Base-by-base conservation (phyloP, 2,329 filamentous ascomycete species). In the Colletotrichum aenigma region DNA sequence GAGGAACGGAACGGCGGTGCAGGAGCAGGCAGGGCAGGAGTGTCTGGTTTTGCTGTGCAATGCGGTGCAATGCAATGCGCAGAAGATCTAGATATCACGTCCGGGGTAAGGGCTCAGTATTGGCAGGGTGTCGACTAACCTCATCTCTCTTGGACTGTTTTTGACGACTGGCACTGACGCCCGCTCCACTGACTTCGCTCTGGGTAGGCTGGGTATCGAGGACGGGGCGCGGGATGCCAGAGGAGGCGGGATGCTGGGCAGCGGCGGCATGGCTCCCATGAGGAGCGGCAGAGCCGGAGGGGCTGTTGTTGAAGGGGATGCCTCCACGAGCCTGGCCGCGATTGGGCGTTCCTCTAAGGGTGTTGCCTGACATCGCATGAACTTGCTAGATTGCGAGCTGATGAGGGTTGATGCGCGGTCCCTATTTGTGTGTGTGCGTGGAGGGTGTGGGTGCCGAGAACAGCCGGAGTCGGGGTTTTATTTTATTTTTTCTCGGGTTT, bases 91-190 rank as follows among this genome's bases (percentile, higher is more conserved):
- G 62, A 34, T 10, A 61, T 8, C n/a, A 28, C 32, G 66, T 73
- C 70, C n/a, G 70, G 64, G 70, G 74, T 36, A 65, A 64, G 62
- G 38, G 38, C 18, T n/a, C 18, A n/a, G 38, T 48, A 48, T 48
- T n/a, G 38, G 58, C 64, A 69, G 30, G 36, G 36, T 38, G 34
- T 75, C 78, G n/a, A 88, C 91, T 82, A 89, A 99, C 97, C 94
- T 99, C 97, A 93, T 99, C 97, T 86, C 96, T 93, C 88, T 98
- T 98, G 80, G 93, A 94, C 90, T 98, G 96, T 88, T 98, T 98
- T 86, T 97, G 95, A 83, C 97, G 93, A 86, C 96, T 98, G 80
- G 96, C 95, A 87, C 95, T 98, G 87, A 98, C 91, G 55, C 94
- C 93, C 71, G 95, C 94, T 78, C 83, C 86, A 72, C 86, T 90